Conservation (phyloP, 208 protist genomes). For the Crithidia acanthocephali region DNA sequence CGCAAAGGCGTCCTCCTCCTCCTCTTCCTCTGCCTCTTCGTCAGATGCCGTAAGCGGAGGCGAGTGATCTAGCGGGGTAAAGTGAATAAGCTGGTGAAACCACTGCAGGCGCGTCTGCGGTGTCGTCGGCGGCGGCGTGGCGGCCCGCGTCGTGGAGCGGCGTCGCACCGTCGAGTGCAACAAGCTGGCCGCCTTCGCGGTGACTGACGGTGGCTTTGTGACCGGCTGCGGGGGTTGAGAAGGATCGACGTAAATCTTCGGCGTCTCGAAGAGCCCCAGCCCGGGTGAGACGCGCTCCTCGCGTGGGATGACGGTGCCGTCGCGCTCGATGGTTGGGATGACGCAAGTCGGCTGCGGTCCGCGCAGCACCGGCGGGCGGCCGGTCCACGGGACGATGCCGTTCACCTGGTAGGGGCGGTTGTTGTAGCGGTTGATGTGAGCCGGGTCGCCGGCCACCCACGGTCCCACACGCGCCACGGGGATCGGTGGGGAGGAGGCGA, state of each 20-base stretch:
- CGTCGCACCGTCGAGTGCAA: constrained; percentile 2
- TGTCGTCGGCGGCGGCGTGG: neutral
- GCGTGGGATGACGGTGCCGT: constrained; percentile 27
- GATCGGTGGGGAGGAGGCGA: neutral
- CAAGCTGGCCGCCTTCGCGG: neutral
- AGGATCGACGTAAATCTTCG: constrained; percentile 16
- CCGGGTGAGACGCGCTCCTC: constrained; percentile 28
- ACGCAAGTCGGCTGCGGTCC: constrained; percentile 32
- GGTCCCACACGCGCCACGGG: neutral
- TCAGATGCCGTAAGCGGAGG: constrained; percentile 5
- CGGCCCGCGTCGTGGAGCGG: neutral
- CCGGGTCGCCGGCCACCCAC: constrained; percentile 8
- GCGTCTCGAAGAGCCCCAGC: constrained; percentile 25
- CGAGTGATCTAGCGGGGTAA: constrained; percentile 13
- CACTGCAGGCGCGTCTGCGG: constrained; percentile 10
- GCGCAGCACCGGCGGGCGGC: constrained; percentile 30
- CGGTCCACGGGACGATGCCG: constrained; percentile 38
- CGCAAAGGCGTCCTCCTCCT: neutral
- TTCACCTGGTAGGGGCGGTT: constrained; percentile 21
- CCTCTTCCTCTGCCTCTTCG: neutral
- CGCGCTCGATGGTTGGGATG: constrained; percentile 22
- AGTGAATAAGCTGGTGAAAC: constrained; percentile 28
- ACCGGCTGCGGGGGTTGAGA: neutral
- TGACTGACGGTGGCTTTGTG: neutral
- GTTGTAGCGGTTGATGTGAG: constrained; percentile 13